Evolutionary conservation across 139 green algal genomes (phyloP).

Genomic region (Chlorella sorokiniana): DNA sequence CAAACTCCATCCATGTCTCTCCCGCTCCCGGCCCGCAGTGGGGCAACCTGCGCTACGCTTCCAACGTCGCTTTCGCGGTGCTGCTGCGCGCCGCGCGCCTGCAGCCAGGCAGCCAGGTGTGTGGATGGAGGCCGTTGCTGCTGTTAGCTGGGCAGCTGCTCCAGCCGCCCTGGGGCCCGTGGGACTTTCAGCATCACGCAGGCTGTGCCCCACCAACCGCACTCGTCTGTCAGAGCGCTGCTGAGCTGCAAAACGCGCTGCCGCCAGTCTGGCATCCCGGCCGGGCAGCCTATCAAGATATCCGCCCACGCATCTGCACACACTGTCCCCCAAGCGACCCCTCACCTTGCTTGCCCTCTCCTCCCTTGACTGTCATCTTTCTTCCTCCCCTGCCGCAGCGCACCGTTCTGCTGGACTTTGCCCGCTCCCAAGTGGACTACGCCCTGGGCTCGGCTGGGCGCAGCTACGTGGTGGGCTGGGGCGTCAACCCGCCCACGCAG

Average conservation of each 20-base stretch:
- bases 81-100: conserved; percentile 6
- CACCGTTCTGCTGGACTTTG: conserved; percentile 7
- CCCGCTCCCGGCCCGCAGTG: too few relatives aligned
- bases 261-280: too few relatives aligned
- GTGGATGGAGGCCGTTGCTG: background rate
- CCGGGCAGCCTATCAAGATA: too few relatives aligned
- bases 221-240: too few relatives aligned
- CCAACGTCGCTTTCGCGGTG: conserved; percentile 17
- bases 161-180: too few relatives aligned
- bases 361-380: background rate
- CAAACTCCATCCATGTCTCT: too few relatives aligned
- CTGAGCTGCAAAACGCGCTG: background rate
- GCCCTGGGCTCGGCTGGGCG: conserved; percentile 40
- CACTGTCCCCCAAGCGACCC: background rate
- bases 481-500: conserved; percentile 13
- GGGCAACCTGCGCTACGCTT: conserved; percentile 35
- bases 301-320: too few relatives aligned
- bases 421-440: conserved; percentile 49
- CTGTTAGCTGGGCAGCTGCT: background rate
- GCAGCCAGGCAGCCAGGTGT: background rate
- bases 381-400: conserved; percentile 1
- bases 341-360: background rate
- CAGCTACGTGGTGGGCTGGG: conserved; percentile 50
- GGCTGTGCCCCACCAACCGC: too few relatives aligned
- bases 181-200: too few relatives aligned